Base-by-base conservation (phyloP, 1,284 basidiomycete genomes). In the Microbotryum scabiosae region DNA sequence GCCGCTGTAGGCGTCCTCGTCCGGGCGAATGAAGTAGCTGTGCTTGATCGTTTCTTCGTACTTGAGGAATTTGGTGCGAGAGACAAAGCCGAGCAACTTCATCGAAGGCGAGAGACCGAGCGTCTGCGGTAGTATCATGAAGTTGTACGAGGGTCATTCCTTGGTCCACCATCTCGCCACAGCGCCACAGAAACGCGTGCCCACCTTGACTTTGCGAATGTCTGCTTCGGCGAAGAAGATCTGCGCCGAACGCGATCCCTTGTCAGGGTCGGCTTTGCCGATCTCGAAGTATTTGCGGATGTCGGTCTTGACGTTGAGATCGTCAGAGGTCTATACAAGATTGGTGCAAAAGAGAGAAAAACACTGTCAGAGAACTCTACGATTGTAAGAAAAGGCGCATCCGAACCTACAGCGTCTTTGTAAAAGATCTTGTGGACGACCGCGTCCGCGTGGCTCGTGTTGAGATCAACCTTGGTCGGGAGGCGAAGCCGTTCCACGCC, bases 11-110 rank as follows among this genome's bases (percentile, higher is more conserved):
- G 82, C 90, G 74, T 82, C 78, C 73, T 98, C 94, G 69, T 94
- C 87, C 0, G 94, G 96, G 73, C 92, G 91, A 63, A 98, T 83
- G 72, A 98, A 98, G 56, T 84, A 78, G 0, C 90, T 84, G 75
- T 96, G 91, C 72, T 91, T 94, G 70, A 96, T 77, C 68, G 94
- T 94, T 73, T 96, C 89, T 73, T 91, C 85, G 67, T 91, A 87
- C 0, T 77, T 76, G 1, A 97, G 79, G 61, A 86, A 81, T 41
- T 68, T 18, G 12, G 51, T 53, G 74, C n/a, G 80, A 79, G 62
- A 85, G 79, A 74, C 90, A 79, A 97, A 98, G 4, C 94, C 96
- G 25, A 99, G 82, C 5, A 98, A 82, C 74, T 86, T 90, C 72
- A 98, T 84, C 8, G 84, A 85, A 83, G 65, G 63, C 3, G 60